Base-by-base conservation (phyloP, 768 basidiomycete genomes). In the Gymnopilus junonius region DNA sequence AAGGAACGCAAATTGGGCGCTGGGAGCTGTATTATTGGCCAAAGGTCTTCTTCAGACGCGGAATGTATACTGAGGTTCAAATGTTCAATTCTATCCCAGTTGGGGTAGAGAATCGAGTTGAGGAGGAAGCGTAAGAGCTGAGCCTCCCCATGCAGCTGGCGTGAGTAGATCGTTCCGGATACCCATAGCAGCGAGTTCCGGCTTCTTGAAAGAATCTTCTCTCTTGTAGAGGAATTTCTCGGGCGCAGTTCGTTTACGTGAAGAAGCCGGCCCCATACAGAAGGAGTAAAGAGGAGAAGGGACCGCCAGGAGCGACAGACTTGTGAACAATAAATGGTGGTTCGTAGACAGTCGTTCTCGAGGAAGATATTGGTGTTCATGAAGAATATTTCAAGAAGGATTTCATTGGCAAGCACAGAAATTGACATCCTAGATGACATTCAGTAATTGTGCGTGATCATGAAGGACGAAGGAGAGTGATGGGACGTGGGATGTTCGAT, bases 211-310 rank as follows among this genome's bases (percentile, higher is more conserved):
- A 21, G 43, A 45, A 34, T 29, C 14, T 29, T 43, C 20, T 12
- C 31, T 58, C 31, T 15, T 17, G 12, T 31, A 20, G 2, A 17
- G 29, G 32, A 20, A 27, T 15, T 34, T 6, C n/a, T 45, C 20
- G 15, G 15, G 17, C 27, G 20, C 7, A 58, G 42, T 12, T 40
- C 27, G 8, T 29, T 27, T 21, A 42, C 11, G 12, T 58, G 27
- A 21, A 58, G 43, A n/a, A 58, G 57, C 1, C 31, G 40, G 8
- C 43, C 57, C 57, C 57, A 58, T 34, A 58, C n/a, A 8, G 42
- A 45, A 3, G 57, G 40, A 3, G 43, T n/a, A 15, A 43, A 45
- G 29, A 58, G 43, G 8, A 45, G 21, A 12, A 58, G 20, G 23
- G 20, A 21, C 17, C 57, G 39, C 57, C 57, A 58, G 15, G 27